Base-by-base conservation (phyloP, 2,329 filamentous ascomycete species). In the Colletotrichum nymphaeae region DNA sequence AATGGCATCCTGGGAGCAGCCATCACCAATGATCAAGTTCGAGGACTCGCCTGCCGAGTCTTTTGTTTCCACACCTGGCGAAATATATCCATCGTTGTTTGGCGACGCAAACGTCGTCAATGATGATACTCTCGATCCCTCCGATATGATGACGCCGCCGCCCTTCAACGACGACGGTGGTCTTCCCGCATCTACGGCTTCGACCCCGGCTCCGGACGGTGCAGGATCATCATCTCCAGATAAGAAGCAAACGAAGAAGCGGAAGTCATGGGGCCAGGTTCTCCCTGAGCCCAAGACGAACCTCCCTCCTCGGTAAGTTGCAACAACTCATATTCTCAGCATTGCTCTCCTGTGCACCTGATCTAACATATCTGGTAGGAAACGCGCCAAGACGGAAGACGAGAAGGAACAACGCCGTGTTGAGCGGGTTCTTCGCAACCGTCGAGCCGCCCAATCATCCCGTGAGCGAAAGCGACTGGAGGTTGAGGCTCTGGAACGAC, bases 371-470 rank as follows among this genome's bases (percentile, higher is more conserved):
- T 73, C 8, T 68, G 55, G 0, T 75, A 95, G 94, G 77, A 99
- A 99, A 91, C 95, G 97, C 75, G 97, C 97, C 78, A 99, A 98
- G 90, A 99, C 97, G 3, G 96, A 97, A 79, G 97, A 98, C 80
- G 97, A 99, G 85, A 99, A 99, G 86, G 97, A 98, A 85, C 97
- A 99, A 84, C 93, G 97, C 57, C 94, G 97, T 75, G 97, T 98
- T 68, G 97, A 99, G 87, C 94, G 97, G 75, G 97, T 99, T 76
- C 94, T 98, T 78, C 93, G 97, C 57, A 99, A 99, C 82, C 94
- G 97, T 76, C 94, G 95, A 73, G 97, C 97, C 58, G 97, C 97
- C 53, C 97, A 98, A 88, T 98, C 97, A 72, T 99, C 97, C 4
- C 90, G 97, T 63, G 97, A 99, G 84, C 93, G 95, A 73, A 98